These are phyloP conservation scores for Phytophthora aleatoria DNA, from an alignment of 352 stramenopile genomes.

Conservation along the genomic window DNA sequence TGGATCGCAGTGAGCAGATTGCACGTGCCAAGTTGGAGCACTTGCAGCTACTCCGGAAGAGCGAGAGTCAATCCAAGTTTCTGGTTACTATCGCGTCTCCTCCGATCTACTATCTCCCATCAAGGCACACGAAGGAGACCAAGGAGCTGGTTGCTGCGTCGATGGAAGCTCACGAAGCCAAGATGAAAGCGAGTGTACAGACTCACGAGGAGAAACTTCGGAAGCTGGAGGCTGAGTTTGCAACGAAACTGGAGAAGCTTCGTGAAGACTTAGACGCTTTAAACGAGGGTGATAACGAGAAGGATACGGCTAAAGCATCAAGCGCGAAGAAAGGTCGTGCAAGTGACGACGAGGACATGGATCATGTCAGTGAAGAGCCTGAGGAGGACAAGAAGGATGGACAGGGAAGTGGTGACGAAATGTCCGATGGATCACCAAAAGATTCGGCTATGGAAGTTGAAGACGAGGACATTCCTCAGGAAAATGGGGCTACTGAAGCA, in stretches of 20 bases:
- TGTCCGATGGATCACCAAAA: not conserved
- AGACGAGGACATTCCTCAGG: constrained; percentile 18
- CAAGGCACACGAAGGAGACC: constrained; percentile 79
- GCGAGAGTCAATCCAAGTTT: constrained; percentile 57
- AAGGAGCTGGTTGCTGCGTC: constrained; percentile 73
- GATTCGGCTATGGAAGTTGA: constrained; percentile 20
- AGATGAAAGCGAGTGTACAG: constrained; percentile 43
- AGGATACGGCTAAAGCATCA: constrained; percentile 6
- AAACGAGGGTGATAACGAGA: constrained; percentile 27
- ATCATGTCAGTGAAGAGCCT: constrained; percentile 1
- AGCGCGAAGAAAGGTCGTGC: constrained; percentile 25
- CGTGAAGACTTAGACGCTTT: constrained; percentile 49
- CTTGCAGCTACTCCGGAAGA: constrained; percentile 51
- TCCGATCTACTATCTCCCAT: constrained; percentile 74
- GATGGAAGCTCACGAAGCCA: constrained; percentile 73
- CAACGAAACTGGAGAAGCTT: constrained; percentile 50
- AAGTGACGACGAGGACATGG: constrained; percentile 27
- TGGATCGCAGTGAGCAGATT: constrained; percentile 60
- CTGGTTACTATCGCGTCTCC: constrained; percentile 70
- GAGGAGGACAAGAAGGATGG: constrained; percentile 5
- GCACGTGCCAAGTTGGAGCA: constrained; percentile 65
- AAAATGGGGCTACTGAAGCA: constrained; percentile 10
- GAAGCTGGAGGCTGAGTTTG: constrained; percentile 57
- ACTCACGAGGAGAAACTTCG: constrained; percentile 54
- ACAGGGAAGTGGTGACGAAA: constrained; percentile 1